Evolutionary conservation across 1,284 basidiomycete genomes (phyloP), one percentile per base, ranked within the genome.

Genomic region (Cryptococcus sp.): DNA sequence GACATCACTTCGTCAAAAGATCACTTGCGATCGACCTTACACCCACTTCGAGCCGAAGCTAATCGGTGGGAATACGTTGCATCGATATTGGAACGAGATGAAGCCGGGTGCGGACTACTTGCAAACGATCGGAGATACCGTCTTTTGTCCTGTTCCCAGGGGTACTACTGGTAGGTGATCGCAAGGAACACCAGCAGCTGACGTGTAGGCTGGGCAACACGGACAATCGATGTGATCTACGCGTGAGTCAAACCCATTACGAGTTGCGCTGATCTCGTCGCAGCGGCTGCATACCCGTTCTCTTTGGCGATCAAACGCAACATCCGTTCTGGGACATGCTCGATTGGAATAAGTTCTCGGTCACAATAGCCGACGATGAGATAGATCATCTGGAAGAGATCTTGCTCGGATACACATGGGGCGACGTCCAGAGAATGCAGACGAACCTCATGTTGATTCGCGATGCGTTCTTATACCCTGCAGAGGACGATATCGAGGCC

Each of bases 211-310:
- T 71, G 78, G 76, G 71, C 78, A 15, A 72, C 73, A 1, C 66
- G 76, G 23, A 68, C 69, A 1, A 68, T 65, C 45, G 78, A 79
- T 49, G 73, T 71, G 19, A 70, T 79, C 48, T 79, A 75, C 56
- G 72, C 75, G 50, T 63, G 50, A 59, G 61, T 60, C 35, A 20
- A 23, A 5, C 38, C 22, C 35, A 15, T 10, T 4, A 45, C n/a
- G n/a, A 5, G 42, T 5, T 8, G 7, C n/a, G n/a, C 42, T 22
- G 16, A 22, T 15, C 8, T 15, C 42, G 15, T n/a, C 15, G 17
- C 48, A 62, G 61, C 25, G 78, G 78, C 38, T 80, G 78, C 60
- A 79, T 80, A 47, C 78, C 78, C 13, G 77, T 77, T 16, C 66
- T 78, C 25, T 58, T 80, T 35, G 71, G 69, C 48, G 73, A 78